Evolutionary conservation across 1,284 basidiomycete species (phyloP).

Genomic region (Peniophora sp.): DNA sequence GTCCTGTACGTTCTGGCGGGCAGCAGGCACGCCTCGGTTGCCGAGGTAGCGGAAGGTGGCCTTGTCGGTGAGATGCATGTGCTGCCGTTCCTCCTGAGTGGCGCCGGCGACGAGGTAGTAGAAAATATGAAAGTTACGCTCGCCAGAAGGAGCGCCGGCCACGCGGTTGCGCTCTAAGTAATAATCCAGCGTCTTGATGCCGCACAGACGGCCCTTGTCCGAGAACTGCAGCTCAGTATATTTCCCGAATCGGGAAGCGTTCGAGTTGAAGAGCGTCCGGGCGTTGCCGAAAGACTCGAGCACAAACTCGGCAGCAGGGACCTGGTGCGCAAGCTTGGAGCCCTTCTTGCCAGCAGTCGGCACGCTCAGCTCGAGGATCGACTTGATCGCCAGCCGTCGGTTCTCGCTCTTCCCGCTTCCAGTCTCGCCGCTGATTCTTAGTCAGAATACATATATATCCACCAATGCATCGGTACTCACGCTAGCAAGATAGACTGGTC

Average conservation of each 20-base stretch:
- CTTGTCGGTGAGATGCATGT: conserved; percentile 78
- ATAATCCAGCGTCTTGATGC: conserved; percentile 95
- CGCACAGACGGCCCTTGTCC: conserved; percentile 82
- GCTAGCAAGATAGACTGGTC: conserved; percentile 86
- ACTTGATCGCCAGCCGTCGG: conserved; percentile 83
- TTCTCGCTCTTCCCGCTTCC: conserved; percentile 93
- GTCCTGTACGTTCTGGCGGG: conserved; percentile 38
- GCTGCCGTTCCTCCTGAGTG: conserved; percentile 77
- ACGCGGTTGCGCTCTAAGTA: conserved; percentile 90
- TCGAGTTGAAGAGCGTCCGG: conserved; percentile 84
- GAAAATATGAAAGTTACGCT: conserved; percentile 96
- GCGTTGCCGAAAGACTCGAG: conserved; percentile 91
- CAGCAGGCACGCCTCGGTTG: conserved; percentile 38
- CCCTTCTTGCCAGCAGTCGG: conserved; percentile 92
- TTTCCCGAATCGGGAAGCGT: conserved; percentile 88
- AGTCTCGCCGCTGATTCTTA: conserved; percentile 70
- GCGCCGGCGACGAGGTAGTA: conserved; percentile 93
- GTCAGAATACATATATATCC: neutral
- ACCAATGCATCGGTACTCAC: conserved; percentile 34
- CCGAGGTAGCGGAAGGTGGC: conserved; percentile 81
- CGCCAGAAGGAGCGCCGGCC: conserved; percentile 72
- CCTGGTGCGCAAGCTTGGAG: conserved; percentile 75
- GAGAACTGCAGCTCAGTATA: conserved; percentile 94
- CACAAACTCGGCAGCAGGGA: conserved; percentile 92
- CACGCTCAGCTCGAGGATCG: conserved; percentile 82